Evolutionary conservation across 768 basidiomycete genomes (phyloP).

Genomic region (Plicaturopsis crispa): DNA sequence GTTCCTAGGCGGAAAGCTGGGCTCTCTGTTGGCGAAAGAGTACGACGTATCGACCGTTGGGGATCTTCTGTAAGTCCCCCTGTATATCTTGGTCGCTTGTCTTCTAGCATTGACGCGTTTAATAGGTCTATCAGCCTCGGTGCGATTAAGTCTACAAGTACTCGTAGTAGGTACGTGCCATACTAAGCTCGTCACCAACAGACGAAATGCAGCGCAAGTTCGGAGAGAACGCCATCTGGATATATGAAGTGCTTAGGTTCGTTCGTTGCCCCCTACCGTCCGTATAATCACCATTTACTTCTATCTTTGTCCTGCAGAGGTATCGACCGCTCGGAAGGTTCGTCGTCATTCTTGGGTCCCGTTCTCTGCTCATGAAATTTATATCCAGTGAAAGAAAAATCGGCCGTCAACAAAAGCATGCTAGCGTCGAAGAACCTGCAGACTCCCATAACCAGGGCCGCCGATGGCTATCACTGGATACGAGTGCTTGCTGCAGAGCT

Average conservation of each 20-base stretch:
- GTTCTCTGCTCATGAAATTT: constrained; percentile 5
- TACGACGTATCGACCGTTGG: constrained; percentile 87
- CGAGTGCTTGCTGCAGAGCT: constrained; percentile 88
- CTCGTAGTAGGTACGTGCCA: no score
- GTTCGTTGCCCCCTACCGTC: constrained; percentile 10
- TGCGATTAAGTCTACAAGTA: no score
- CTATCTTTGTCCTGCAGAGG: constrained; percentile 40
- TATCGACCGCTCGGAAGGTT: constrained; percentile 85
- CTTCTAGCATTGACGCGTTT: no score
- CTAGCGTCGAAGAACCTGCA: constrained; percentile 92
- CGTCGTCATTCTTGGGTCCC: constrained; percentile 4
- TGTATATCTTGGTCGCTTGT: constrained; percentile 1
- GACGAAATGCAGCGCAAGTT: constrained; percentile 78
- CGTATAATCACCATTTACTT: constrained; percentile 1
- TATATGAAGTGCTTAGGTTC: constrained; percentile 85
- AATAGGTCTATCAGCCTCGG: no score
- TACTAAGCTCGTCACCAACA: no score
- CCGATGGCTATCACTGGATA: constrained; percentile 87
- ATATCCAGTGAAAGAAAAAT: constrained; percentile 75
- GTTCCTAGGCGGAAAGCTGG: constrained; percentile 92
- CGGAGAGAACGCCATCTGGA: constrained; percentile 82
- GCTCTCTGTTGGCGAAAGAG: constrained; percentile 76
- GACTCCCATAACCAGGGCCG: constrained; percentile 60
- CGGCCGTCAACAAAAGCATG: constrained; percentile 83
- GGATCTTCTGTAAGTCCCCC: constrained; percentile 69